Percentiles rank a stretch among this genome's conserved stretches.
These are phyloP conservation scores for Glycine latifolia DNA, from an alignment of 306 rosid species.

Conservation along the genomic window DNA sequence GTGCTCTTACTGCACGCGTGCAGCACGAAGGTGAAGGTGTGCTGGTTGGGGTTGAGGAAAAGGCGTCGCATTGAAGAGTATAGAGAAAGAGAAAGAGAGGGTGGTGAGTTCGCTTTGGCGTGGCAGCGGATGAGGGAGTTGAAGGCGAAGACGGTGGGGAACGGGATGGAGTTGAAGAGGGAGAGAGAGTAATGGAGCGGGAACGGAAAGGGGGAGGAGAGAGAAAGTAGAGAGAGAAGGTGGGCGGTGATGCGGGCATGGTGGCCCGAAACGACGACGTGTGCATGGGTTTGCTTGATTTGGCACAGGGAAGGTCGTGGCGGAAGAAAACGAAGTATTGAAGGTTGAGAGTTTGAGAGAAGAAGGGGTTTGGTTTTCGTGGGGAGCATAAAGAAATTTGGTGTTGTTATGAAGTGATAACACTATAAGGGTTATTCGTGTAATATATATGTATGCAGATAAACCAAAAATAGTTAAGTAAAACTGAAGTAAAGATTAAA, in stretches of 20 bases:
- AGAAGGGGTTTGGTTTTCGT: not conserved
- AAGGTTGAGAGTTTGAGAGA: not conserved
- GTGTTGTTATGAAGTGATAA: no score
- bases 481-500: no score
- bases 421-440: no score
- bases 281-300: slow-evolving; percentile 14
- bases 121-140: slow-evolving; percentile 76
- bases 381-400: not conserved
- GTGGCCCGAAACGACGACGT: not conserved
- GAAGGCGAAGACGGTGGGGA: slow-evolving; percentile 57
- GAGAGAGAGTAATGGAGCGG: not conserved
- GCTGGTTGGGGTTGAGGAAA: slow-evolving; percentile 61
- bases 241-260: not conserved
- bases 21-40: slow-evolving; percentile 74
- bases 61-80: slow-evolving; percentile 57
- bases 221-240: slow-evolving; percentile 14
- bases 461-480: no score
- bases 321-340: not conserved
- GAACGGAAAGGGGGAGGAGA: not conserved
- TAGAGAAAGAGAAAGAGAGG: slow-evolving; percentile 36
- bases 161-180: not conserved
- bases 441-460: no score
- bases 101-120: not conserved
- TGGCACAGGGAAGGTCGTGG: not conserved
- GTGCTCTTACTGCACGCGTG: slow-evolving; percentile 59